phyloP scores from a whole-genome alignment of 228 moss, liverwort and hornwort species.

The Sphagnum magellanicum region DNA sequence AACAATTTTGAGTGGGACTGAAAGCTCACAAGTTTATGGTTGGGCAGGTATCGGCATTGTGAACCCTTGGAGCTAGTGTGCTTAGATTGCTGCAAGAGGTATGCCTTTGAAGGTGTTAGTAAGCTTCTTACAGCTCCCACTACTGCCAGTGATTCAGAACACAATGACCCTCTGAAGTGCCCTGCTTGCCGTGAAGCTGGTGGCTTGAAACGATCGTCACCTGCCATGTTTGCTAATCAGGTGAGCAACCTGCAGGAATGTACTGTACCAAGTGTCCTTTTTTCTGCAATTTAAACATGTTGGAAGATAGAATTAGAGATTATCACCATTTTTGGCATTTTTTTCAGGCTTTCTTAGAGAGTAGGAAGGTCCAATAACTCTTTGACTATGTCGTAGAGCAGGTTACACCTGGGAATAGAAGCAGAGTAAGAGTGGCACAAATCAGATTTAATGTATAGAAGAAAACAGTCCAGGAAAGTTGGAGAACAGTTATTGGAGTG shows the following conservation, averaged over 20 bases:
- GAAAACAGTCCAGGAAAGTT: too few relatives aligned
- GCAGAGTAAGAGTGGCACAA: too few relatives aligned
- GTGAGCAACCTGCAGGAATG: conserved; percentile 11
- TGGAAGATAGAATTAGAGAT: background rate
- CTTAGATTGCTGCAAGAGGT: conserved; percentile 71
- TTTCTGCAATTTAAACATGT: background rate
- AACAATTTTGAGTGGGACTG: conserved; percentile 2
- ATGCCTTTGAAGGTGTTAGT: conserved; percentile 61
- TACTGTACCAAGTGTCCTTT: background rate
- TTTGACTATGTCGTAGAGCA: too few relatives aligned
- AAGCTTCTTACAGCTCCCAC: conserved; percentile 41
- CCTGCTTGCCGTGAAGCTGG: conserved; percentile 63
- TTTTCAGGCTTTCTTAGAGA: too few relatives aligned
- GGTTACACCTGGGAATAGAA: too few relatives aligned
- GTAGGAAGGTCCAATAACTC: too few relatives aligned
- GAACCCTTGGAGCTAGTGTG: conserved; percentile 82
- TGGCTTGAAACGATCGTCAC: conserved; percentile 49
- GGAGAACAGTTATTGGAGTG: too few relatives aligned
- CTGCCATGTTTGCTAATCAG: conserved; percentile 88
- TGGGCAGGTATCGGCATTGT: conserved; percentile 73
- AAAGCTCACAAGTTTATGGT: background rate
- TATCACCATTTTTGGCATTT: background rate
- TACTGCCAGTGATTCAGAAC: conserved; percentile 19
- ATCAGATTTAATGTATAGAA: too few relatives aligned
- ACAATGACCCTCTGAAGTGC: conserved; percentile 64